Evolutionary conservation across 2,329 filamentous ascomycete genomes (phyloP).

Genomic region (Dactylellina drechsleri): DNA sequence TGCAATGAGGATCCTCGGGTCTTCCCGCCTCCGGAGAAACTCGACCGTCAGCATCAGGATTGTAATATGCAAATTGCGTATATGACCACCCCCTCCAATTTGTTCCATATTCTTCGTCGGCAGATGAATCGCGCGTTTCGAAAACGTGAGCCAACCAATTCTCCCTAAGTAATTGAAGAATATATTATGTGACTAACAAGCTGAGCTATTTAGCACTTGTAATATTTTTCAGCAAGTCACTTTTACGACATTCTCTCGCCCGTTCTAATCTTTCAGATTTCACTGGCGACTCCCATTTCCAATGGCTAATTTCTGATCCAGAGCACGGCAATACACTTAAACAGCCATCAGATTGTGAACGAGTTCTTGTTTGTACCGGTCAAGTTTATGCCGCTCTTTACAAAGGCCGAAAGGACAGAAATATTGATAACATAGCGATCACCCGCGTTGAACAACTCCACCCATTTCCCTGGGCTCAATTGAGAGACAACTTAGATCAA

Average conservation of each 20-base stretch:
- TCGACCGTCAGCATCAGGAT: slow-evolving; percentile 97
- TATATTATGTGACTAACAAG: slow-evolving; percentile 15
- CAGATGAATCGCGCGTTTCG: slow-evolving; percentile 99
- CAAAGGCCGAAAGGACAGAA: slow-evolving; percentile 89
- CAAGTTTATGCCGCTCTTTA: slow-evolving; percentile 91
- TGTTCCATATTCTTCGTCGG: slow-evolving; percentile 94
- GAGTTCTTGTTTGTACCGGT: slow-evolving; percentile 91
- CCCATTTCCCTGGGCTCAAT: slow-evolving; percentile 97
- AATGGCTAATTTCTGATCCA: slow-evolving; percentile 93
- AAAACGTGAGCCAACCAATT: slow-evolving; percentile 77
- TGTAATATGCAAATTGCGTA: slow-evolving; percentile 99
- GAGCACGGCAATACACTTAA: slow-evolving; percentile 83
- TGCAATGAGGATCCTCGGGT: slow-evolving; percentile 96
- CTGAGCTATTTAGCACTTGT: slow-evolving; percentile 74
- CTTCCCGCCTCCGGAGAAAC: slow-evolving; percentile 87
- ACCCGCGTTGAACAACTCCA: slow-evolving; percentile 97
- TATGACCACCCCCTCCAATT: slow-evolving; percentile 94
- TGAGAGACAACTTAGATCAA: slow-evolving; percentile 93
- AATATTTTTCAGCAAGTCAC: slow-evolving; percentile 97
- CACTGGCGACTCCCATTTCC: slow-evolving; percentile 88
- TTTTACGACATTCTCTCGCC: slow-evolving; percentile 91
- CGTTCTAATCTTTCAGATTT: slow-evolving; percentile 92
- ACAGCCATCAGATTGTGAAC: slow-evolving; percentile 84
- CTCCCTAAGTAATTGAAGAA: not conserved
- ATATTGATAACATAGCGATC: slow-evolving; percentile 89